Evolutionary conservation across 805 yeast genomes (phyloP).

Genomic region (Ogataea trehaloabstinens): DNA sequence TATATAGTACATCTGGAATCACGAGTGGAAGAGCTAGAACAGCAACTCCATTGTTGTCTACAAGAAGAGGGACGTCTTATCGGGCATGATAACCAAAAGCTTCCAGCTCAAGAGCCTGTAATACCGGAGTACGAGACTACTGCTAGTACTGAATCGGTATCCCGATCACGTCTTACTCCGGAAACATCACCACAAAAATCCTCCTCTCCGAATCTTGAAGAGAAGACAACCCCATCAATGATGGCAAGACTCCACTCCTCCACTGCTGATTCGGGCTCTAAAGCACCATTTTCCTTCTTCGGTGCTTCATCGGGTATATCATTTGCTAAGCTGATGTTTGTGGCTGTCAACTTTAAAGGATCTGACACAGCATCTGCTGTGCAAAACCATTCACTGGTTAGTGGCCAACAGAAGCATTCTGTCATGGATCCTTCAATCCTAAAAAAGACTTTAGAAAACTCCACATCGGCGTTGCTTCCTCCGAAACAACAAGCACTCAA

Average conservation of each 20-base stretch:
- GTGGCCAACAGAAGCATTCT: constrained; percentile 13
- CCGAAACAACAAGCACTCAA: constrained; percentile 68
- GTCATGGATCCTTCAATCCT: constrained; percentile 29
- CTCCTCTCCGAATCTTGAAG: not conserved
- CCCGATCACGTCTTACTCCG: not conserved
- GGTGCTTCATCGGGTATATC: constrained; percentile 62
- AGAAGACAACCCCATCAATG: constrained; percentile 2
- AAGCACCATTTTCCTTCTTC: constrained; percentile 36
- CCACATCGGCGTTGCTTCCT: constrained; percentile 55
- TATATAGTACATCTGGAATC: constrained; percentile 73
- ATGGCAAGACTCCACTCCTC: constrained; percentile 27
- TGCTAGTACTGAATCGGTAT: not conserved
- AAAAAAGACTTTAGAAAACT: constrained; percentile 20
- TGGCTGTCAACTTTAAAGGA: constrained; percentile 64
- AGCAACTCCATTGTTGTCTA: constrained; percentile 41
- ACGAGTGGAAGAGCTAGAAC: constrained; percentile 55
- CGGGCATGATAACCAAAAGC: not conserved
- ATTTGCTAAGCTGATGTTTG: constrained; percentile 72
- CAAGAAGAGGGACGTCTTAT: constrained; percentile 33
- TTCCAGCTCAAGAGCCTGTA: not conserved
- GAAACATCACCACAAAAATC: not conserved
- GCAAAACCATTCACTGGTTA: constrained; percentile 2
- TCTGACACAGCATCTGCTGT: constrained; percentile 10
- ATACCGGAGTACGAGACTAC: not conserved
- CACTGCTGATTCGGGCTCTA: constrained; percentile 31